A percentile compares a stretch with the other conserved stretches of the same genome.
Conservation (phyloP, 192 early-diverging fungal species). For the Chytriomyces sp. region DNA sequence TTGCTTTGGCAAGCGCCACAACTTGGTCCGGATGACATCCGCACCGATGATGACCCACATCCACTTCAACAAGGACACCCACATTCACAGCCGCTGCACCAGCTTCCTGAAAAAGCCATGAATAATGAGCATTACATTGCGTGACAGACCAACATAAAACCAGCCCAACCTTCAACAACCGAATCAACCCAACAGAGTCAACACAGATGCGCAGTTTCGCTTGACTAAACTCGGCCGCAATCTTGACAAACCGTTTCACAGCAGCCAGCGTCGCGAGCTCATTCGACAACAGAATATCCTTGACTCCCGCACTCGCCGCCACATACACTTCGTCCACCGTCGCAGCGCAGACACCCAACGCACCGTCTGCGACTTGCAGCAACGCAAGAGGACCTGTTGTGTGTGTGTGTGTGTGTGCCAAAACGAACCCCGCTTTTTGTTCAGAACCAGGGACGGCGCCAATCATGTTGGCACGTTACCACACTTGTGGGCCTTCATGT, state of each 20-base stretch:
- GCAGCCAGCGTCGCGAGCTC: not conserved
- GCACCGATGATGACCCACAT: not conserved
- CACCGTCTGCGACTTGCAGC: not conserved
- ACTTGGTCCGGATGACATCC: not conserved
- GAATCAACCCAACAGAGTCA: not conserved
- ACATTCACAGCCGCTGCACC: no score
- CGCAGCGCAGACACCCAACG: not conserved
- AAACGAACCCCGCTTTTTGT: no score
- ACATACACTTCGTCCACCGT: not conserved
- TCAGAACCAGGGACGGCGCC: no score
- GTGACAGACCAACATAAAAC: no score
- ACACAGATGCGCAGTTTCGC: conserved; percentile 1
- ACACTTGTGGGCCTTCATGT: not conserved
- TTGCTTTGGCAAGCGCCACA: not conserved
- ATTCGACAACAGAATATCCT: not conserved
- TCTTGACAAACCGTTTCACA: not conserved
- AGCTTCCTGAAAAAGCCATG: not conserved
- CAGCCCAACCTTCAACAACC: not conserved
- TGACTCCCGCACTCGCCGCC: not conserved
- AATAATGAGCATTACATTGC: not conserved
- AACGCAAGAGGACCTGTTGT: not conserved
- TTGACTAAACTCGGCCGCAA: not conserved
- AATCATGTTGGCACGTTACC: not conserved
- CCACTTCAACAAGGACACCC: not conserved
- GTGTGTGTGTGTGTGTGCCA: no score